These are phyloP conservation scores for Trypanosoma boissoni DNA, from an alignment of 208 protist genomes.

Conservation along the genomic window DNA sequence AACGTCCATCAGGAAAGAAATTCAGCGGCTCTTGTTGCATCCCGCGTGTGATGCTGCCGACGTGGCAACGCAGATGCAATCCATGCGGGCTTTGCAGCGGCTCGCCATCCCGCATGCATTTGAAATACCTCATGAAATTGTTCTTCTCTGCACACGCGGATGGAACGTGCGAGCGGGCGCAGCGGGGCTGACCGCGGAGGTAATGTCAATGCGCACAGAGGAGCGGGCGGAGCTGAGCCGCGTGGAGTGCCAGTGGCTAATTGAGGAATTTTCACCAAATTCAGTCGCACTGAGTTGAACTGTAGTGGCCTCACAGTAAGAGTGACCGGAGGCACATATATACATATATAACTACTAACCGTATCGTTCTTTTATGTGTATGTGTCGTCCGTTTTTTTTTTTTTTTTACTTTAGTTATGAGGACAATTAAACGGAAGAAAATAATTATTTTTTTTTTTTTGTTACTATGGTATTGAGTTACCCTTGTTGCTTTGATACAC, in stretches of 20 bases:
- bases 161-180: not conserved
- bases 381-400: not conserved
- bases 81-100: slow-evolving; percentile 45
- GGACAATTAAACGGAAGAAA: not conserved
- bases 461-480: too few species aligned
- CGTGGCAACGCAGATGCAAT: slow-evolving; percentile 4
- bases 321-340: not conserved
- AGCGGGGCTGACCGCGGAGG: not conserved
- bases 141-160: slow-evolving; percentile 25
- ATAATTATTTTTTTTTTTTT: slow-evolving; percentile 16
- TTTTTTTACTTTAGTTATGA: not conserved
- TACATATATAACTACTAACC: not conserved
- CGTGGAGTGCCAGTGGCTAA: slow-evolving; percentile 21
- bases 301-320: not conserved
- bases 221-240: slow-evolving; percentile 15
- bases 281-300: too few species aligned
- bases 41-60: not conserved
- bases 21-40: slow-evolving; percentile 47
- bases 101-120: slow-evolving; percentile 55
- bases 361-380: not conserved
- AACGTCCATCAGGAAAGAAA: slow-evolving; percentile 58
- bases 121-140: slow-evolving; percentile 49
- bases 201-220: not conserved
- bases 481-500: too few species aligned
- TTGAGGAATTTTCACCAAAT: slow-evolving; percentile 21